Evolutionary conservation across 352 stramenopile genomes (phyloP).

Genomic region (Pythium brassicae): DNA sequence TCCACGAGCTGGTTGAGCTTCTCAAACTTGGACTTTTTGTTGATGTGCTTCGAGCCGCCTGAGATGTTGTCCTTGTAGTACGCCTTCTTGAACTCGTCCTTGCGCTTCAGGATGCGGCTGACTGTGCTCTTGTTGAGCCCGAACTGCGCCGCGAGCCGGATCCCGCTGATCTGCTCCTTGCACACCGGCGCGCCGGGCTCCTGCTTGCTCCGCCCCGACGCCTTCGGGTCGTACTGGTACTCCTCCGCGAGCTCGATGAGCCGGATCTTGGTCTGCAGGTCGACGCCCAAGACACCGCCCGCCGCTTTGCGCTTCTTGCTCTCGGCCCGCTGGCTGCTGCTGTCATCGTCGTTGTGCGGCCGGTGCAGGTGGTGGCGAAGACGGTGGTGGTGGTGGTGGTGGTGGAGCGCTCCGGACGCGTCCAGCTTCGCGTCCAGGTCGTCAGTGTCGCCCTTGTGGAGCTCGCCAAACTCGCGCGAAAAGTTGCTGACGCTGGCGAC

Average conservation of each 20-base stretch:
- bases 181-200: conserved; percentile 16
- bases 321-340: not conserved
- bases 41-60: conserved; percentile 80
- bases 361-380: conserved; percentile 11
- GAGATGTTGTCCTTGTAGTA: conserved; percentile 87
- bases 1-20: conserved; percentile 78
- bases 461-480: conserved; percentile 34
- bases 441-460: conserved; percentile 34
- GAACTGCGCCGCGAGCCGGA: conserved; percentile 68
- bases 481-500: conserved; percentile 11
- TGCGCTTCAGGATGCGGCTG: conserved; percentile 82
- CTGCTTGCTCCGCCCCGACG: conserved; percentile 30
- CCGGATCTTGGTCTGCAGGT: conserved; percentile 82
- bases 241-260: conserved; percentile 79
- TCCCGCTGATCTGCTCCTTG: conserved; percentile 67
- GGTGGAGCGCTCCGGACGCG: not conserved
- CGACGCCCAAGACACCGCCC: conserved; percentile 64
- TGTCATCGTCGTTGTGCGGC: conserved; percentile 11
- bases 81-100: conserved; percentile 83
- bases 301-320: conserved; percentile 50
- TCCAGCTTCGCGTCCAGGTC: conserved; percentile 18
- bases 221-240: conserved; percentile 78
- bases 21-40: conserved; percentile 86
- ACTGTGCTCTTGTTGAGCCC: conserved; percentile 81
- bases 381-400: not conserved